phyloP scores from a whole-genome alignment of 768 basidiomycete genomes.

The Russula sp. region DNA sequence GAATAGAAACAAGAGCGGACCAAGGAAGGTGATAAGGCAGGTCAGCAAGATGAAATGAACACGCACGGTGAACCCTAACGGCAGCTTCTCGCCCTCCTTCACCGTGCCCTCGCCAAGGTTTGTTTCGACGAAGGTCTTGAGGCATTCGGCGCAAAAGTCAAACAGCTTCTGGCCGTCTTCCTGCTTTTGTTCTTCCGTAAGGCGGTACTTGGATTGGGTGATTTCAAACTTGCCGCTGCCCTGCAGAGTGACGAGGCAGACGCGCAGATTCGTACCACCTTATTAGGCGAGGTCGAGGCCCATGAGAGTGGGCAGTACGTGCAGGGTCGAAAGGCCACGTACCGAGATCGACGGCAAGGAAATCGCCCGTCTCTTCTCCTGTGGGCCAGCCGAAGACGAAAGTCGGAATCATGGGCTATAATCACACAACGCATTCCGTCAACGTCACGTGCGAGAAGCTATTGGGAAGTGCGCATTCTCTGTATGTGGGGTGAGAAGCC shows the following conservation, averaged over 20 bases:
- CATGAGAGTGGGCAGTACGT: background rate
- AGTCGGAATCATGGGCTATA: slow-evolving; percentile 92
- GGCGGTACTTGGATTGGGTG: slow-evolving; percentile 94
- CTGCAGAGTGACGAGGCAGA: slow-evolving; percentile 89
- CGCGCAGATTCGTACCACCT: slow-evolving; percentile 97
- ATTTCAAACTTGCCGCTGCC: slow-evolving; percentile 97
- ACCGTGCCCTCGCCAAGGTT: slow-evolving; percentile 52
- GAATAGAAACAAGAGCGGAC: slow-evolving; percentile 7
- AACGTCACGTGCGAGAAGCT: slow-evolving; percentile 10
- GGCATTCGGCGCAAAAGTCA: slow-evolving; percentile 94
- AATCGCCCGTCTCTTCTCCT: slow-evolving; percentile 84
- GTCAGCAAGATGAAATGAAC: background rate
- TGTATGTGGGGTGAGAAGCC: background rate
- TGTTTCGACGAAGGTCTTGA: slow-evolving; percentile 81
- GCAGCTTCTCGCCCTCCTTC: slow-evolving; percentile 52
- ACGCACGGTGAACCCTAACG: slow-evolving; percentile 90
- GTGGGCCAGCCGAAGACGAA: slow-evolving; percentile 95
- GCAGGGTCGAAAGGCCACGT: slow-evolving; percentile 7
- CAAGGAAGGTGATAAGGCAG: slow-evolving; percentile 18
- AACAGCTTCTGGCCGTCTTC: slow-evolving; percentile 94
- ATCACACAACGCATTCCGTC: background rate
- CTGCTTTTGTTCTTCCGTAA: slow-evolving; percentile 97
- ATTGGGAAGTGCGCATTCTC: background rate
- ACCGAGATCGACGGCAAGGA: slow-evolving; percentile 87
- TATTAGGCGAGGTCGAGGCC: slow-evolving; percentile 27